Conservation (phyloP, 1,284 basidiomycete species). For the Sporisorium iseilematis-ciliati region DNA sequence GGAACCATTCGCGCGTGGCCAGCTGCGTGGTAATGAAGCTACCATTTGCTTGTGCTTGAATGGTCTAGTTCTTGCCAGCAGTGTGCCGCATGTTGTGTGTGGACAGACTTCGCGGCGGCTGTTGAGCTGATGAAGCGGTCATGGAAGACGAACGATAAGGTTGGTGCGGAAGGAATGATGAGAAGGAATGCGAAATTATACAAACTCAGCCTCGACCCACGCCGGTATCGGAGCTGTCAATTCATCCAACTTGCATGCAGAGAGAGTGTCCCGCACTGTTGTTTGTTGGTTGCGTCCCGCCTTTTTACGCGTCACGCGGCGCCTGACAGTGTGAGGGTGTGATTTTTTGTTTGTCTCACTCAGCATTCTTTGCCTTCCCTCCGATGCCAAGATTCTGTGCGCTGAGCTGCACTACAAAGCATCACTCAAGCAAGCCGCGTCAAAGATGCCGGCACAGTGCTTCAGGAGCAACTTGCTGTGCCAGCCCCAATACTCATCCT, state of each 20-base stretch:
- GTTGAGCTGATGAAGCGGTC: background rate
- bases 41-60: background rate
- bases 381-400: background rate
- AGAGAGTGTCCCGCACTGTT: background rate
- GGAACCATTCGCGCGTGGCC: background rate
- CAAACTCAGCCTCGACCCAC: background rate
- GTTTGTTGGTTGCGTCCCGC: no score
- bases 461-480: no score
- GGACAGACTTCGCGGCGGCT: background rate
- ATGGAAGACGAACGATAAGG: background rate
- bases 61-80: conserved; percentile 4
- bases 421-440: no score
- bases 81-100: conserved; percentile 11
- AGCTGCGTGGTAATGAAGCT: conserved; percentile 9
- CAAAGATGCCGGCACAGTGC: no score
- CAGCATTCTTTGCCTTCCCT: no score
- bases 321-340: background rate
- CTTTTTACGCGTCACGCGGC: conserved; percentile 1
- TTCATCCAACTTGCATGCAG: background rate
- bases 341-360: no score
- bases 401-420: no score
- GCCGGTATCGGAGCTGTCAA: background rate
- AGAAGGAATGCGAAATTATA: background rate
- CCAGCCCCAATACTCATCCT: no score
- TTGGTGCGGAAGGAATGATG: background rate